These are phyloP conservation scores for Pichia deserticola DNA, from an alignment of 805 yeast species.

Conservation along the genomic window DNA sequence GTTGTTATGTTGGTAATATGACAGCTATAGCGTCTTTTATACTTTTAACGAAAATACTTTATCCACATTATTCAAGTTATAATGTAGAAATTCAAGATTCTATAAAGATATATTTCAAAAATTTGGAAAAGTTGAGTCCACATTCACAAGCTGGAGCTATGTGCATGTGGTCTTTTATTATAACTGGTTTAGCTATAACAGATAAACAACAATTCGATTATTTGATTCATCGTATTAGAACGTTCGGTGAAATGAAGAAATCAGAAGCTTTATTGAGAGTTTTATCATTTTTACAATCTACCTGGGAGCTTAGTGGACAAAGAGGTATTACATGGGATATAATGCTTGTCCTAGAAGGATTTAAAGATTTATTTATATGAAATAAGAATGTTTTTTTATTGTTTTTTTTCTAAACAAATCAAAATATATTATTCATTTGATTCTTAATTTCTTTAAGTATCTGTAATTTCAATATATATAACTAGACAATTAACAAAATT, in stretches of 20 bases:
- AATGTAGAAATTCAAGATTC: slow-evolving; percentile 1
- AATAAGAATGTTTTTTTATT: no score
- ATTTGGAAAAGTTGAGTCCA: slow-evolving; percentile 2
- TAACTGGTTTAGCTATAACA: slow-evolving; percentile 11
- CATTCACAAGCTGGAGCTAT: slow-evolving; percentile 6
- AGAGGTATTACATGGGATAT: not conserved
- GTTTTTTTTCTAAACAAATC: no score
- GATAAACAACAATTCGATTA: slow-evolving; percentile 8
- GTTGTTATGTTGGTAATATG: slow-evolving; percentile 9
- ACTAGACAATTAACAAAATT: no score
- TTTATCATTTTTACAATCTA: slow-evolving; percentile 3
- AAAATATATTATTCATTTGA: no score
- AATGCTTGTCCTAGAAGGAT: not conserved
- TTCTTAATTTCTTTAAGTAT: no score
- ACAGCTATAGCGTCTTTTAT: slow-evolving; percentile 8
- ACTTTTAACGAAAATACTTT: slow-evolving; percentile 5
- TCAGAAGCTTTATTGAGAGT: slow-evolving; percentile 6
- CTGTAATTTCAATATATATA: no score
- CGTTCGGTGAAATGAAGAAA: slow-evolving; percentile 9
- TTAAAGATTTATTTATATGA: not conserved
- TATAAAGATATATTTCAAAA: not conserved
- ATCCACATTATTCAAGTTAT: not conserved
- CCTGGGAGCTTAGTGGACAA: slow-evolving; percentile 8
- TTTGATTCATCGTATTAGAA: slow-evolving; percentile 3
- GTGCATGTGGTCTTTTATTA: slow-evolving; percentile 13